Percentiles rank a stretch among this genome's conserved stretches.
These are phyloP conservation scores for Eimeria maxima DNA, from an alignment of 169 alveolate species.

Conservation along the genomic window DNA sequence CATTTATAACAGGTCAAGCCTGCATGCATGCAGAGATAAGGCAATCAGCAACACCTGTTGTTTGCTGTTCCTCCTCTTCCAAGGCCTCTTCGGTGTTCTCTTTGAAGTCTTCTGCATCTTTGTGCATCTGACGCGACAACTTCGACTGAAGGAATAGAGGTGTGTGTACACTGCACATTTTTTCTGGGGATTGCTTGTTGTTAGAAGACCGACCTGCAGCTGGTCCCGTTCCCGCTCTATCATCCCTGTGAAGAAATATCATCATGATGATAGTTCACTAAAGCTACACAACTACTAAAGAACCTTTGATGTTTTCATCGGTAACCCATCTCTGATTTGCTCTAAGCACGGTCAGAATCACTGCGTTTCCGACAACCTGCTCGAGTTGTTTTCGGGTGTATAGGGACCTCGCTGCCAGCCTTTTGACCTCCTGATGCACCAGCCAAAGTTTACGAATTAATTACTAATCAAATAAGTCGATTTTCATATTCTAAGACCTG, in stretches of 20 bases:
- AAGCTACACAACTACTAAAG: neutral
- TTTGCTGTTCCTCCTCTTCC: neutral
- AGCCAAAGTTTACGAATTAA: neutral
- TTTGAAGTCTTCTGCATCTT: neutral
- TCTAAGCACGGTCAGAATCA: neutral
- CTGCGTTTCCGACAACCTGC: neutral
- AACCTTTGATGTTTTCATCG: conserved; percentile 25
- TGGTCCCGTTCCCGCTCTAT: conserved; percentile 35
- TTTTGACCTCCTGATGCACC: neutral
- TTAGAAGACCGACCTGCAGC: neutral
- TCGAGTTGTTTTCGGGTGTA: conserved; percentile 9
- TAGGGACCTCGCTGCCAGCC: conserved; percentile 21
- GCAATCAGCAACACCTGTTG: neutral
- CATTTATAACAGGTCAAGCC: neutral
- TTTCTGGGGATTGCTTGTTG: neutral
- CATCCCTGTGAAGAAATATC: neutral
- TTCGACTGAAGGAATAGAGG: neutral
- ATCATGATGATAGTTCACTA: neutral
- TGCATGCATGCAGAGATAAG: neutral
- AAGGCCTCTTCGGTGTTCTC: neutral
- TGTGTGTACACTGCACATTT: neutral
- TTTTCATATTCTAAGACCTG: neutral
- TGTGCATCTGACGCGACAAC: conserved; percentile 5
- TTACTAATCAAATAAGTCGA: neutral
- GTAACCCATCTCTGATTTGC: conserved; percentile 37